Evolutionary conservation across 805 yeast species (phyloP), one percentile per base, ranked within the genome.

Genomic region (Maudiozyma saulgeensis): DNA sequence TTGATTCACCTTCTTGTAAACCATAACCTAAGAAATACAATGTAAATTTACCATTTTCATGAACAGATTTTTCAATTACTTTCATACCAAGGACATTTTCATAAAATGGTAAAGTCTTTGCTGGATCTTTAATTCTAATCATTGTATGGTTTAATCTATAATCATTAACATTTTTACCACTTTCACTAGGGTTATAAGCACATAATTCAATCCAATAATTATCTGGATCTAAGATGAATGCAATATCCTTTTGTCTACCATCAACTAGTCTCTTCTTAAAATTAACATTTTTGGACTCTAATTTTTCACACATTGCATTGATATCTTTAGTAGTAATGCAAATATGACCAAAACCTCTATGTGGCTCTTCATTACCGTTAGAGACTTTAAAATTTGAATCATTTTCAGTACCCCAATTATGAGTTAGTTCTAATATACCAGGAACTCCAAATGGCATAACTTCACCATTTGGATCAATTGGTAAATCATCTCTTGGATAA

Each of bases 131-230:
- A 48, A 93, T 85, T 60, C 99, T 80, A 56, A 91, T 78, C 99
- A 93, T 91, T 6, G 93, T 71, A 68, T 91, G 97, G 70, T 91
- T 90, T 68, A 91, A 78, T 45, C 61, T 59, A 51, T 63, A 60
- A 28, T 42, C 37, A 31, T 66, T 64, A 40, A 56, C 53, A 48
- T 59, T 52, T 4, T 31, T 45, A 18, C 43, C 38, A 16, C 69
- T 74, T 56, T 78, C 81, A 61, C 81, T 81, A 56, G 90, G 78
- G 18, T 69, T 73, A 57, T 79, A 82, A 60, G 80, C 81, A 56
- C 91, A 78, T 61, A 91, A 70, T 73, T 91, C 99, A 60, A 91
- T 78, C 99, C 99, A 91, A 71, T 93, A 93, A 59, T 93, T 93
- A 68, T 91, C 91, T 6, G 98, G 97, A 62, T 93, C 99, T 57